Evolutionary conservation across 2,329 filamentous ascomycete species (phyloP).

Genomic region (Graphiopsis chlorocephala): DNA sequence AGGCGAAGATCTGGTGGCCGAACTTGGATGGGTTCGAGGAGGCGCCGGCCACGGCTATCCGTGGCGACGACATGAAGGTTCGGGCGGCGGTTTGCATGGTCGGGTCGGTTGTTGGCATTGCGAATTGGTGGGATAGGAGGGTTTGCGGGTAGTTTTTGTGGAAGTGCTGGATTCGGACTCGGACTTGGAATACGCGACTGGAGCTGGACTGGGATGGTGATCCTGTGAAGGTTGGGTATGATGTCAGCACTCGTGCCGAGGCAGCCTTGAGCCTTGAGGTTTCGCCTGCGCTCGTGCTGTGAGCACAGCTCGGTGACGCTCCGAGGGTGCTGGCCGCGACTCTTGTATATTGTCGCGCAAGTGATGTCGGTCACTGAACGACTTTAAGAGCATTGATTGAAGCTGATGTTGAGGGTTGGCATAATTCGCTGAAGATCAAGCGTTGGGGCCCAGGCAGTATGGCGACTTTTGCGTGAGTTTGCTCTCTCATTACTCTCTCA

Average conservation of each 20-base stretch:
- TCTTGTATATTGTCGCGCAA: neutral
- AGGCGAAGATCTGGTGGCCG: conserved; percentile 85
- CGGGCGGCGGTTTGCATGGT: conserved; percentile 68
- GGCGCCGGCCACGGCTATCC: conserved; percentile 86
- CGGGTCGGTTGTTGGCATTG: conserved; percentile 4
- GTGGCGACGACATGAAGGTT: conserved; percentile 74
- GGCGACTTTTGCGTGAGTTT: conserved; percentile 50
- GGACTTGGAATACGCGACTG: neutral
- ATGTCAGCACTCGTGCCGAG: conserved; percentile 6
- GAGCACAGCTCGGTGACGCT: neutral
- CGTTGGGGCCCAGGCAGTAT: conserved; percentile 29
- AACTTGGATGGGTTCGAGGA: conserved; percentile 82
- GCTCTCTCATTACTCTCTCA: conserved; percentile 15
- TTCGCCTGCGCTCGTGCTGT: neutral
- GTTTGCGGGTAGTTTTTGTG: neutral
- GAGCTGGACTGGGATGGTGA: neutral
- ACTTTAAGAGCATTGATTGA: neutral
- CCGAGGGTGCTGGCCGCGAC: neutral
- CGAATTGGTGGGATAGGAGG: neutral
- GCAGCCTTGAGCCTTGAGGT: neutral
- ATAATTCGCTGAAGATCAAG: neutral
- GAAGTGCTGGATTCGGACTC: neutral
- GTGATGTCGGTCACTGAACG: neutral
- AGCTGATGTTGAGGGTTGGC: neutral
- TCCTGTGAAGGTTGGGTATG: neutral